These are phyloP conservation scores for Sarocladium brachiariae DNA, from an alignment of 2,329 filamentous ascomycete genomes.

Conservation along the genomic window DNA sequence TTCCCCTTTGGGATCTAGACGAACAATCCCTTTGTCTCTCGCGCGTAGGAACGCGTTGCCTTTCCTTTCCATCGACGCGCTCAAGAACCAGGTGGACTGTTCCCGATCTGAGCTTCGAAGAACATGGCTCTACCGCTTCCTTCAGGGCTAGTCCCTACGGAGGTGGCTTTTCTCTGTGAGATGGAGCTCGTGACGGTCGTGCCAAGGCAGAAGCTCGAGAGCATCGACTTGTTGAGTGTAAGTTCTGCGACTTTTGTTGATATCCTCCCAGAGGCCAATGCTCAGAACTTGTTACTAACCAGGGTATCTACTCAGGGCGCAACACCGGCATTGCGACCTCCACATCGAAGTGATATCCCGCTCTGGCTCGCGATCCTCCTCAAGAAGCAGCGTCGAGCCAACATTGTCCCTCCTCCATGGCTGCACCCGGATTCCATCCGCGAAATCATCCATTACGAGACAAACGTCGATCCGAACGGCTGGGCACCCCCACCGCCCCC, in stretches of 20 bases:
- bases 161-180: constrained; percentile 91
- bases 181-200: constrained; percentile 95
- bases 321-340: constrained; percentile 70
- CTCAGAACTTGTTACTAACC: too few species aligned
- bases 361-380: constrained; percentile 94
- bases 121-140: constrained; percentile 45
- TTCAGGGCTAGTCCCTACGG: constrained; percentile 65
- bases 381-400: constrained; percentile 88
- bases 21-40: not conserved
- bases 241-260: too few species aligned
- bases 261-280: constrained; percentile 14
- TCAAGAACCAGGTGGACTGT: constrained; percentile 1
- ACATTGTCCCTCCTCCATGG: constrained; percentile 89
- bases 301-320: constrained; percentile 52
- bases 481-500: constrained; percentile 74
- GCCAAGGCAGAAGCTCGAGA: constrained; percentile 82
- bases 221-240: constrained; percentile 78
- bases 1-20: too few species aligned
- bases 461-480: constrained; percentile 57
- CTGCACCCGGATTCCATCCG: constrained; percentile 69
- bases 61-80: not conserved
- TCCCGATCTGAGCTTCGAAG: not conserved
- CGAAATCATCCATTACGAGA: constrained; percentile 75
- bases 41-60: not conserved
- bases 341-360: constrained; percentile 70